These are phyloP conservation scores for Zygotorulaspora danielsina DNA, from an alignment of 805 yeast species.

Conservation along the genomic window DNA sequence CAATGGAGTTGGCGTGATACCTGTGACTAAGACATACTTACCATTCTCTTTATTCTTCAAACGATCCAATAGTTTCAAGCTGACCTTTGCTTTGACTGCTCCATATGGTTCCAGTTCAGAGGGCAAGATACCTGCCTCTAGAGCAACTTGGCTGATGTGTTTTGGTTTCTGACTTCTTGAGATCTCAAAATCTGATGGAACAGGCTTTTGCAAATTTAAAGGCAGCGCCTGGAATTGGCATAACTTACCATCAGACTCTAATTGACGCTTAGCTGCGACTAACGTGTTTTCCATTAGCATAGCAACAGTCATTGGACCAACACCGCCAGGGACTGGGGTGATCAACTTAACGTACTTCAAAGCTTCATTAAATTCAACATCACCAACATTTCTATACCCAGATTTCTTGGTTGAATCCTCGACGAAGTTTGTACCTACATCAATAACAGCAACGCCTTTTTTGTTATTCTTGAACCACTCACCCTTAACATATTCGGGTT, in stretches of 20 bases:
- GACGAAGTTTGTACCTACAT: slow-evolving; percentile 78
- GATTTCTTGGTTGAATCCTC: slow-evolving; percentile 61
- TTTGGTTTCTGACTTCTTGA: slow-evolving; percentile 74
- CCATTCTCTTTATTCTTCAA: slow-evolving; percentile 58
- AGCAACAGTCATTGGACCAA: slow-evolving; percentile 90
- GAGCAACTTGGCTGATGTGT: slow-evolving; percentile 61
- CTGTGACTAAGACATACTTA: slow-evolving; percentile 71
- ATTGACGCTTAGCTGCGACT: slow-evolving; percentile 55
- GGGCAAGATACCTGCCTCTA: slow-evolving; percentile 62
- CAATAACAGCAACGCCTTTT: slow-evolving; percentile 63
- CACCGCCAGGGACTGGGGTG: slow-evolving; percentile 93
- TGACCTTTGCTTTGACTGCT: slow-evolving; percentile 71
- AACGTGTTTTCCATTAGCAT: slow-evolving; percentile 70
- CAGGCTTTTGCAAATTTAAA: slow-evolving; percentile 56
- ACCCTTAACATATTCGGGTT: slow-evolving; percentile 64
- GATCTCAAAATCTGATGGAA: slow-evolving; percentile 76
- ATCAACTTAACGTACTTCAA: slow-evolving; percentile 40
- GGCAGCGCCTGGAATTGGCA: slow-evolving; percentile 47
- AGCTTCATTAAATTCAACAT: slow-evolving; percentile 61
- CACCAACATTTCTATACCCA: slow-evolving; percentile 73
- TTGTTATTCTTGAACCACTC: slow-evolving; percentile 57
- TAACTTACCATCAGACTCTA: slow-evolving; percentile 24
- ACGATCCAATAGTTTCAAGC: slow-evolving; percentile 58
- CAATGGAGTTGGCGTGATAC: slow-evolving; percentile 81
- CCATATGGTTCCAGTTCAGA: slow-evolving; percentile 73